Percentiles rank a stretch among this genome's conserved stretches.
These are phyloP conservation scores for Limonium bicolor DNA, from an alignment of 148 eudicot genomes.

Conservation along the genomic window DNA sequence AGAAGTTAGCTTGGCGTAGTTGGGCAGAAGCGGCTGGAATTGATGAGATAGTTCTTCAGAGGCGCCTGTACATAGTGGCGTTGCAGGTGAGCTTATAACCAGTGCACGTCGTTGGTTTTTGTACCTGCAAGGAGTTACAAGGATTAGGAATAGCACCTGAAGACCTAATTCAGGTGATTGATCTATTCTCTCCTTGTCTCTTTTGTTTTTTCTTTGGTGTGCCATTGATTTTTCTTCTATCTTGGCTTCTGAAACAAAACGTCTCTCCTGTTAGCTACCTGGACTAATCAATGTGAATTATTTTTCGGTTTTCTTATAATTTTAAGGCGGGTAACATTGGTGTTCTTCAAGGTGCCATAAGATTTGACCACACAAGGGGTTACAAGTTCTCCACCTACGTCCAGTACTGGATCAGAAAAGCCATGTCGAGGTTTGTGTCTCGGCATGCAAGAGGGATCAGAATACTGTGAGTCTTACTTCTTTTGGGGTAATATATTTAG, in stretches of 20 bases:
- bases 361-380: constrained; percentile 78
- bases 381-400: constrained; percentile 79
- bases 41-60: constrained; percentile 45
- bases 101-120: constrained; percentile 61
- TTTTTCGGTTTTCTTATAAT: not conserved
- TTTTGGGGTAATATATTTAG: not conserved
- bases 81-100: constrained; percentile 58
- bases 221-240: too few relatives aligned
- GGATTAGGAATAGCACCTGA: constrained; percentile 51
- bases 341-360: constrained; percentile 75
- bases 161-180: constrained; percentile 63
- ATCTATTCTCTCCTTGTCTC: too few relatives aligned
- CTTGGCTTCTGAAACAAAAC: too few relatives aligned
- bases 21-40: constrained; percentile 90
- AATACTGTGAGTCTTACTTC: constrained; percentile 39
- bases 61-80: constrained; percentile 51
- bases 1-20: constrained; percentile 28
- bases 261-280: too few relatives aligned
- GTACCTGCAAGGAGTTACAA: constrained; percentile 64
- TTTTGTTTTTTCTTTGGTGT: not conserved
- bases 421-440: constrained; percentile 56
- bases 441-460: constrained; percentile 62
- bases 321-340: constrained; percentile 74
- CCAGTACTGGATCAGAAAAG: constrained; percentile 80
- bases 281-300: not conserved